Evolutionary conservation across 257 asterid species (phyloP).

Genomic region (Mitragyna speciosa): DNA sequence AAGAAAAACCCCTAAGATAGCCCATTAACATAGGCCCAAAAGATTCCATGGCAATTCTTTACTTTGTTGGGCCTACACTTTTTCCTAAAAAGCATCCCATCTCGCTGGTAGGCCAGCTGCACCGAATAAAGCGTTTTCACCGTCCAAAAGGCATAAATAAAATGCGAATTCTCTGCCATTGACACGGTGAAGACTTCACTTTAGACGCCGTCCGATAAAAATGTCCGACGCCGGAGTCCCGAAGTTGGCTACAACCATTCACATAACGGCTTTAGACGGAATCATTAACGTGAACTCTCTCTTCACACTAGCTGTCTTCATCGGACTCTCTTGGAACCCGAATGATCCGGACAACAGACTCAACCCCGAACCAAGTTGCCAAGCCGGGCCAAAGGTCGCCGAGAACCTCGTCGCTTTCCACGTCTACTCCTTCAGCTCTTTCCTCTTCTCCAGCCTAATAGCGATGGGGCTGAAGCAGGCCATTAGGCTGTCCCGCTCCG

Average conservation of each 20-base stretch:
- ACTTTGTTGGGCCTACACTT: too few relatives aligned
- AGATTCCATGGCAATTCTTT: too few relatives aligned
- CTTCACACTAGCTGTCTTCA: constrained; percentile 84
- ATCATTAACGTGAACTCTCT: constrained; percentile 87
- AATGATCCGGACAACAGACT: constrained; percentile 70
- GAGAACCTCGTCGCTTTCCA: constrained; percentile 72
- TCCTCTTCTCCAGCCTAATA: constrained; percentile 84
- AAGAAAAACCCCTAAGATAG: too few relatives aligned
- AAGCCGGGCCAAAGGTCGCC: constrained; percentile 49
- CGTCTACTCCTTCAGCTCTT: constrained; percentile 87
- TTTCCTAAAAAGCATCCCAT: not conserved
- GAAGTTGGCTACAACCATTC: constrained; percentile 67
- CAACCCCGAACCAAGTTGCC: constrained; percentile 52
- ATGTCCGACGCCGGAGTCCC: constrained; percentile 49
- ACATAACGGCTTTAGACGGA: constrained; percentile 82
- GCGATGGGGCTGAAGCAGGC: constrained; percentile 85
- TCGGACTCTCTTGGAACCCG: constrained; percentile 94
- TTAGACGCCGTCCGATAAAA: constrained; percentile 6
- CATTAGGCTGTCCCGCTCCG: constrained; percentile 42
- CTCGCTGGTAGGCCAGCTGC: not conserved
- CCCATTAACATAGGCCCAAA: too few relatives aligned
- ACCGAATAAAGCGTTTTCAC: not conserved
- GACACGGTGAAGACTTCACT: not conserved
- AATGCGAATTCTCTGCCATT: not conserved
- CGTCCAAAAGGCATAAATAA: not conserved